Conservation (phyloP, 73 alveolate genomes). For the Paramecium tetraurelia region DNA sequence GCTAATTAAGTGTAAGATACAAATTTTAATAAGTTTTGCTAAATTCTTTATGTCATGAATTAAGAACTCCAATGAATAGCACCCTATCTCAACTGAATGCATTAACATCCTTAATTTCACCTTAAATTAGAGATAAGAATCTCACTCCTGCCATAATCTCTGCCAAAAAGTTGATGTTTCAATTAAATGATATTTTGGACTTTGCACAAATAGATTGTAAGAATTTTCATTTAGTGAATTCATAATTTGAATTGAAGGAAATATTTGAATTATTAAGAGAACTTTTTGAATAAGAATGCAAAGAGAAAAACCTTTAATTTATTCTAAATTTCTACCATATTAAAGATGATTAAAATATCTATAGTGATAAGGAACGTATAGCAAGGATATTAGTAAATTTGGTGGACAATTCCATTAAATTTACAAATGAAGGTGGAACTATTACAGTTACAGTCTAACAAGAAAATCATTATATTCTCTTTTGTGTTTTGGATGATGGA, state of each 20-base stretch:
- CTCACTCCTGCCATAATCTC: slow-evolving; percentile 23
- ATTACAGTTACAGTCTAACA: not conserved
- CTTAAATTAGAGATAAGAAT: not conserved
- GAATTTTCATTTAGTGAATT: not conserved
- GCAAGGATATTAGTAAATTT: not conserved
- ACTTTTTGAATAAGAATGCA: slow-evolving; percentile 2
- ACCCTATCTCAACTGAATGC: slow-evolving; percentile 1
- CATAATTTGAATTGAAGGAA: not conserved
- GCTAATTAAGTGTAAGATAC: not conserved
- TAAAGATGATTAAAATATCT: not conserved
- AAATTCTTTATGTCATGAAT: slow-evolving; percentile 31
- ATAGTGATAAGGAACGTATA: slow-evolving; percentile 13
- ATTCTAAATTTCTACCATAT: not conserved
- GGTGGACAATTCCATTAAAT: not conserved
- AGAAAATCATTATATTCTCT: not conserved
- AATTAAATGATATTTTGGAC: not conserved
- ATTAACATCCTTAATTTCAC: not conserved
- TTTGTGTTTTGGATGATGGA: not conserved
- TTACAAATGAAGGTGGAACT: not conserved
- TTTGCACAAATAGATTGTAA: slow-evolving; percentile 21
- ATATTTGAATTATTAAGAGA: not conserved
- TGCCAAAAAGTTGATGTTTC: not conserved
- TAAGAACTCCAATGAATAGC: slow-evolving; percentile 30
- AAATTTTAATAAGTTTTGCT: slow-evolving; percentile 2
- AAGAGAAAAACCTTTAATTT: not conserved